Conservation (phyloP, 2,329 filamentous ascomycete genomes). For the Stenocarpella maydis region DNA sequence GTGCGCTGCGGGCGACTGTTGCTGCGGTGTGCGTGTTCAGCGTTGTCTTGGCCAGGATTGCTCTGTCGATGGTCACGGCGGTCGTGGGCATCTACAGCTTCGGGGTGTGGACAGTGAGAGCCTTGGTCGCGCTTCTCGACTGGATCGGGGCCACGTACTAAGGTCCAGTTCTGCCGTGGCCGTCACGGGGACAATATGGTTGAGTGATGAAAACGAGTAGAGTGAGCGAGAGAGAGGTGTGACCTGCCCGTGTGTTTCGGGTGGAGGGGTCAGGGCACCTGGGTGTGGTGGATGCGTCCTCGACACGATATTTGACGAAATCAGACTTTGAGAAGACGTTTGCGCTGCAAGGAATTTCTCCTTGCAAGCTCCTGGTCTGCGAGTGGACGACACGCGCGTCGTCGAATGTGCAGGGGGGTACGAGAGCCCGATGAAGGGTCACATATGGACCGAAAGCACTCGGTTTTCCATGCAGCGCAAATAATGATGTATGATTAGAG, state of each 20-base stretch:
- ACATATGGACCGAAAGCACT: too few species aligned
- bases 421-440: neutral
- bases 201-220: neutral
- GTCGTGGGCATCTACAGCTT: conserved; percentile 25
- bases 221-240: neutral
- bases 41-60: conserved; percentile 15
- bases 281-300: too few species aligned
- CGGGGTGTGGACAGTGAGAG: conserved; percentile 31
- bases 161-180: neutral
- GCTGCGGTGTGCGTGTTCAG: conserved; percentile 27
- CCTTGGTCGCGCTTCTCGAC: conserved; percentile 29
- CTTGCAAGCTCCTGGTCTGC: too few species aligned
- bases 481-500: neutral
- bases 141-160: conserved; percentile 34
- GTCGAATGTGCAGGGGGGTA: neutral
- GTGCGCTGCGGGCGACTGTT: conserved; percentile 30
- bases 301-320: neutral
- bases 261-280: neutral
- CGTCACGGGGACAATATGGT: neutral
- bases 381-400: neutral
- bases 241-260: neutral
- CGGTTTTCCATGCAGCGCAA: neutral
- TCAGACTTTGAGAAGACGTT: neutral
- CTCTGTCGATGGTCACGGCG: conserved; percentile 25
- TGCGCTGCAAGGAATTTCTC: neutral